phyloP scores from a whole-genome alignment of 352 stramenopile species.

The Globisporangium paddicum region DNA sequence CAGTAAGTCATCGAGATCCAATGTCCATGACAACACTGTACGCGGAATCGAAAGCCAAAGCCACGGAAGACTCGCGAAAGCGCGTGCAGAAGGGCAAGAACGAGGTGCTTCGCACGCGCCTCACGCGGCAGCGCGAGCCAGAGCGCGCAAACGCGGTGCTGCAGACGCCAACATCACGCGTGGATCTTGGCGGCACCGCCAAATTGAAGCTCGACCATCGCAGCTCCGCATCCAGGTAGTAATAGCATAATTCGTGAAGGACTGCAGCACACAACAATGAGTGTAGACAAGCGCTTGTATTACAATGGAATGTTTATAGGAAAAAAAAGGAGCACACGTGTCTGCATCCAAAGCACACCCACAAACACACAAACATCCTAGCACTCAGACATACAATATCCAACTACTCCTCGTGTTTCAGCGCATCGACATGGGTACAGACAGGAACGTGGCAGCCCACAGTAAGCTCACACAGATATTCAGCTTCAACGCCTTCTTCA shows the following conservation, averaged over 20 bases:
- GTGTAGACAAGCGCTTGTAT: not conserved
- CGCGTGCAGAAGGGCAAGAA: conserved; percentile 29
- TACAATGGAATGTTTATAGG: too few species aligned
- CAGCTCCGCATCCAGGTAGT: not conserved
- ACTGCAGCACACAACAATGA: not conserved
- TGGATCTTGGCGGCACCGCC: conserved; percentile 17
- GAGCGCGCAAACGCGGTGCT: conserved; percentile 16
- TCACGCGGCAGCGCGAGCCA: conserved; percentile 27
- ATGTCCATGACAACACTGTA: conserved; percentile 16
- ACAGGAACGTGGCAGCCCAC: too few species aligned
- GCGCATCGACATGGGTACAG: too few species aligned
- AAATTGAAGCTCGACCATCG: conserved; percentile 23
- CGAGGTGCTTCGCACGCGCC: conserved; percentile 25
- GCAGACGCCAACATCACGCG: conserved; percentile 17
- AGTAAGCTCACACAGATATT: too few species aligned
- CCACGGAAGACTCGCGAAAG: conserved; percentile 13
- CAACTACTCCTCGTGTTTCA: too few species aligned
- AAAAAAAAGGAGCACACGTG: too few species aligned
- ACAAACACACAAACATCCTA: not conserved
- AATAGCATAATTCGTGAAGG: not conserved
- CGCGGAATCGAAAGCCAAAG: conserved; percentile 3
- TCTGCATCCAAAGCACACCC: not conserved
- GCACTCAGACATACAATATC: too few species aligned
- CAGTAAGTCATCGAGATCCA: conserved; percentile 12
- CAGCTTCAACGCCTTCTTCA: too few species aligned